Evolutionary conservation across 2,329 filamentous ascomycete genomes (phyloP).

Genomic region (Xylaria sp.): DNA sequence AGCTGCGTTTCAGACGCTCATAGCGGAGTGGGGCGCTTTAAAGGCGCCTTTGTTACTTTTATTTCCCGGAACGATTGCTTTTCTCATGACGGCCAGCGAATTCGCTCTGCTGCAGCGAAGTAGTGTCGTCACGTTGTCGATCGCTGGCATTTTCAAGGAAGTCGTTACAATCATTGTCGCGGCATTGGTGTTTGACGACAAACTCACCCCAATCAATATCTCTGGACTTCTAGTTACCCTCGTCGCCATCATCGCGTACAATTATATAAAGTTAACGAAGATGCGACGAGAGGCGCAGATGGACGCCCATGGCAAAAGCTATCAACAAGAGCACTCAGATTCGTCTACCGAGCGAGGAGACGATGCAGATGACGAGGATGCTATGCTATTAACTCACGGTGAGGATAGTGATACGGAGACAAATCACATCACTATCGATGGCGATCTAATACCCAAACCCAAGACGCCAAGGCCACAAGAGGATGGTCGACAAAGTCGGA

Average conservation of each 20-base stretch:
- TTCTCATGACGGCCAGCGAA: slow-evolving; percentile 95
- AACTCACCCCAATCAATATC: slow-evolving; percentile 84
- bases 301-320: slow-evolving; percentile 52
- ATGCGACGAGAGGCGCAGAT: slow-evolving; percentile 79
- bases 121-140: slow-evolving; percentile 92
- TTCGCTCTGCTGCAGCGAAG: slow-evolving; percentile 95
- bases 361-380: slow-evolving; percentile 51
- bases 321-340: slow-evolving; percentile 40
- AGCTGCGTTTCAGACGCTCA: slow-evolving; percentile 68
- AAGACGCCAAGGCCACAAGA: slow-evolving; percentile 34
- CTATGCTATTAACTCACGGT: slow-evolving; percentile 51
- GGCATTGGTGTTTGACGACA: slow-evolving; percentile 85
- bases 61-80: slow-evolving; percentile 89
- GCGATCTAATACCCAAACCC: slow-evolving; percentile 47
- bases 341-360: slow-evolving; percentile 48
- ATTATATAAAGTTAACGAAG: slow-evolving; percentile 89
- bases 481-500: slow-evolving; percentile 30
- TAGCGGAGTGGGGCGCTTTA: slow-evolving; percentile 69
- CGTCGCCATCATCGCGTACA: slow-evolving; percentile 84
- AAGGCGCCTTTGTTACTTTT: slow-evolving; percentile 76
- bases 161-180: slow-evolving; percentile 94
- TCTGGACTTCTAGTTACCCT: slow-evolving; percentile 89
- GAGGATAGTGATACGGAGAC: slow-evolving; percentile 45
- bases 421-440: slow-evolving; percentile 48
- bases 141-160: slow-evolving; percentile 98